Conservation (phyloP, 176 grass and related monocot species). For the Echinochloa phyllopogon region DNA sequence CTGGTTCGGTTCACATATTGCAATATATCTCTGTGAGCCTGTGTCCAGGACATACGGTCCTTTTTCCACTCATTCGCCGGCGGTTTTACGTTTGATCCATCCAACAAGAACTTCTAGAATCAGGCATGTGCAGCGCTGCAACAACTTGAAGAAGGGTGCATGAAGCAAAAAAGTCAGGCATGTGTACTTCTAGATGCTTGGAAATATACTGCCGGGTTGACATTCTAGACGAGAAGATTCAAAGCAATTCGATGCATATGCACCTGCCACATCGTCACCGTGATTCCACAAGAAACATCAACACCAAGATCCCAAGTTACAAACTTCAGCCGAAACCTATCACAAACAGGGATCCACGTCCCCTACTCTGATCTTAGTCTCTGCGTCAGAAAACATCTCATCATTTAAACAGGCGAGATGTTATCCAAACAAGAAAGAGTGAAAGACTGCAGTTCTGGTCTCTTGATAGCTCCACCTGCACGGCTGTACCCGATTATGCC, state of each 20-base stretch:
- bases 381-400: background rate
- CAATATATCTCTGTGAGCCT: background rate
- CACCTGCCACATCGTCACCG: conserved; percentile 7
- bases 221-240: conserved; percentile 32
- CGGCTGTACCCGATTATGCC: background rate
- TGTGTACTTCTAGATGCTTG: conserved; percentile 40
- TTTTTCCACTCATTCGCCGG: background rate
- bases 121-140: conserved; percentile 10
- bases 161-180: conserved; percentile 36
- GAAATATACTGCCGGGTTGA: conserved; percentile 1
- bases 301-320: background rate
- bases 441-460: background rate
- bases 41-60: background rate
- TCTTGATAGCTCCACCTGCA: background rate
- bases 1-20: background rate
- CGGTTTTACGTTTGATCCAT: background rate
- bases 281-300: background rate
- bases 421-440: background rate
- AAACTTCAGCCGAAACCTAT: background rate
- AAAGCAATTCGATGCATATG: background rate
- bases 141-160: background rate
- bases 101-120: background rate
- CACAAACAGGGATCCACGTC: background rate
- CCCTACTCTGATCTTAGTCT: background rate
- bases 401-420: background rate